Evolutionary conservation across 345 rosid species (phyloP), one percentile per base, ranked within the genome.

Genomic region (Adansonia digitata): DNA sequence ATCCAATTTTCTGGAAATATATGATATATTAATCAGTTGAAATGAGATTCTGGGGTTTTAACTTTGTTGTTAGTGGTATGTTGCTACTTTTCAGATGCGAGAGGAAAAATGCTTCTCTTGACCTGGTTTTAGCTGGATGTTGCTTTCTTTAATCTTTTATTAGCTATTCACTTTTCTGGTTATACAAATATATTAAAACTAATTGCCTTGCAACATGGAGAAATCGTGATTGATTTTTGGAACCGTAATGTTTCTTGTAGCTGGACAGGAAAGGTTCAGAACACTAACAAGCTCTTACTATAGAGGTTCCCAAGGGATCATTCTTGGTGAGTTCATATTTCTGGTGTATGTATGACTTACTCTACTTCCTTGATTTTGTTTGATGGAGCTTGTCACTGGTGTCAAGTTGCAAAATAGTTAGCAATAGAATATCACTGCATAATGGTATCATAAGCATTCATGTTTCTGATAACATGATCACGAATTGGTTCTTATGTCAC

Each of bases 221-320:
- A 17, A 53, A 35, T 40, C 7, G 5, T 73, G 60, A 40, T 22
- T 69, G 34, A 48, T 72, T 63, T 66, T 1, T 74, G 35, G 56
- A 69, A 61, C 73, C 24, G 2, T 34, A 63, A 24, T 43, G 18
- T 22, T 62, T 84, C 65, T n/a, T n/a, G n/a, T 88, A 94, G 98
- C 98, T 84, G 98, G 98, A 78, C 97, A 94, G 77, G 98, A 94
- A 81, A 88, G 92, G 77, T 94, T 92, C 88, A 87, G 98, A 81
- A 87, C 56, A 64, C n/a, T 94, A 77, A 92, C 97, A n/a, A 92
- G 93, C 87, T 92, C 97, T 57, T 94, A 94, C 86, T 94, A 89
- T 53, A 88, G 98, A 86, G 92, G 92, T 78, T 93, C 91, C 43
- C 98, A 94, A 72, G 98, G 98, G 75, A 94, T 94, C 79, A 80